phyloP scores from a whole-genome alignment of 331 rosid genomes.

The Rosa hybrid region DNA sequence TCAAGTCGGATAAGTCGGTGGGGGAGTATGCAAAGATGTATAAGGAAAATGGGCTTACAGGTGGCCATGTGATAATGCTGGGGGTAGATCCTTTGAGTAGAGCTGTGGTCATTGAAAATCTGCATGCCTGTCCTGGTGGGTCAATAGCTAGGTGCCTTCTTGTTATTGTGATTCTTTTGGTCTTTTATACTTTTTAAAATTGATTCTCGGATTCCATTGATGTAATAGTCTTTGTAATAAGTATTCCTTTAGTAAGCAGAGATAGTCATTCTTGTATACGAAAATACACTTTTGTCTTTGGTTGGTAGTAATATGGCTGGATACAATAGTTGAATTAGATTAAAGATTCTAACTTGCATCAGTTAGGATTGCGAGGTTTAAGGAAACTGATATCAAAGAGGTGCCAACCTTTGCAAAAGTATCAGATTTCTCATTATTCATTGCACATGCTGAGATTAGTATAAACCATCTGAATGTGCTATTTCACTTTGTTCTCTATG shows the following conservation, averaged over 20 bases:
- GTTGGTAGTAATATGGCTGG: neutral
- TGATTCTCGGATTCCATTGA: neutral
- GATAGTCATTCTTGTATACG: neutral
- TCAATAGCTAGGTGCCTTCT: neutral
- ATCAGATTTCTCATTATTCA: neutral
- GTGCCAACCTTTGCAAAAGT: neutral
- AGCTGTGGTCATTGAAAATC: conserved; percentile 74
- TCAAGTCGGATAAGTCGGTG: conserved; percentile 81
- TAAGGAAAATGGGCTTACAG: conserved; percentile 66
- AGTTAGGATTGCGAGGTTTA: neutral
- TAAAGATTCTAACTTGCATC: neutral
- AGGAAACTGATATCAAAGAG: neutral
- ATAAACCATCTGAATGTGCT: too few relatives aligned
- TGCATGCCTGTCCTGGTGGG: conserved; percentile 78
- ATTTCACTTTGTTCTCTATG: too few relatives aligned
- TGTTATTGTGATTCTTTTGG: neutral
- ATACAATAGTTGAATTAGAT: neutral
- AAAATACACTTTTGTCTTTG: neutral
- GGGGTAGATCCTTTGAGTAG: conserved; percentile 49
- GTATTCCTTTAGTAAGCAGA: too few relatives aligned
- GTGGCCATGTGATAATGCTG: conserved; percentile 49
- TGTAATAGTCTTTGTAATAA: too few relatives aligned
- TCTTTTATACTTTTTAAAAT: too few relatives aligned
- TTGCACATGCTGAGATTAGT: too few relatives aligned
- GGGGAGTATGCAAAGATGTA: conserved; percentile 78